Evolutionary conservation across 768 basidiomycete genomes (phyloP), one percentile per base, ranked within the genome.

Genomic region (Phylloporus arenicola): DNA sequence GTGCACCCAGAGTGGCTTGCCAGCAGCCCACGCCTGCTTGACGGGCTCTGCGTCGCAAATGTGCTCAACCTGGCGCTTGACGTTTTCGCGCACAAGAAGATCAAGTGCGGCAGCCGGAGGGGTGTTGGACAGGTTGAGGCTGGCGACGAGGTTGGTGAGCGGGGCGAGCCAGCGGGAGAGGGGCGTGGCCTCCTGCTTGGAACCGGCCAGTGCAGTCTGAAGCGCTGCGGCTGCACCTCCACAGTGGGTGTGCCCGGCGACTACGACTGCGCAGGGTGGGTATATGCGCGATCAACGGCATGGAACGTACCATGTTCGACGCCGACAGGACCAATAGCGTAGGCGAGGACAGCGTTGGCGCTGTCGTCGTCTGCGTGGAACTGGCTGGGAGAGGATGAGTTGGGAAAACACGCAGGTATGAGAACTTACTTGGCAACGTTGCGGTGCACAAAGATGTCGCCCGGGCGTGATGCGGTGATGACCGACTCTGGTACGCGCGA

Each of bases 401-500:
- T 27, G 9, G 30, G 41, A 19, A 11, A 11, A 27, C 25, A 10
- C 10, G 43, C 6, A 14, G 17, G 14, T 19, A 7, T 11, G 6
- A 14, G 25, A 42, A 82, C 50, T 16, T 57, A 89, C 85, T 95
- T 95, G 24, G 92, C 92, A 53, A 95, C 83, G 68, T 94, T 94
- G 43, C 92, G 75, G 70, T 92, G 84, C 30, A 88, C 86, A 58
- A 95, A 94, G 50, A 95, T 81, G 40, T 90, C 88, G 45, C 92
- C 92, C 0, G 92, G 92, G 52, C 76, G 78, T 30, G 83, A 75
- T 19, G 75, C 82, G 3, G 86, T 84, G 56, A 91, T 67, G 56
- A 89, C 81, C 19, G 81, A 80, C 65, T 92, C 92, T 25, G 92
- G 90, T 1, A 92, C 90, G 55, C 92, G 77, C 14, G 91, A 93